These are phyloP conservation scores for Diaporthe destruens DNA, from an alignment of 2,329 filamentous ascomycete species.

Conservation along the genomic window DNA sequence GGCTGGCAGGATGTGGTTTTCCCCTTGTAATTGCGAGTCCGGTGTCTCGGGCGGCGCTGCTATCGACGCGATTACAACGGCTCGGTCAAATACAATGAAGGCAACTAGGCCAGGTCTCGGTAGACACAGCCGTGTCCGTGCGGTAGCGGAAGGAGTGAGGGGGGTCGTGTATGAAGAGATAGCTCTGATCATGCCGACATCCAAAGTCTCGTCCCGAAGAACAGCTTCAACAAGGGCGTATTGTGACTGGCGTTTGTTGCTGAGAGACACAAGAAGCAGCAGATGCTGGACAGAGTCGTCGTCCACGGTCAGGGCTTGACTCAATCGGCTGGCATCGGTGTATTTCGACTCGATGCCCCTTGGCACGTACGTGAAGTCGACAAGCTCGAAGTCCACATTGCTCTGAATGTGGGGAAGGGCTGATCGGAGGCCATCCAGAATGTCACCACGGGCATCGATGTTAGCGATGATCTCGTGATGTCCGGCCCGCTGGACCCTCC, in stretches of 20 bases:
- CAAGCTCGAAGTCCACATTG: conserved; percentile 75
- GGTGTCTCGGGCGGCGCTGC: conserved; percentile 76
- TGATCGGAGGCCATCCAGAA: conserved; percentile 72
- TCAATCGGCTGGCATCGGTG: conserved; percentile 63
- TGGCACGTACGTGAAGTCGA: conserved; percentile 83
- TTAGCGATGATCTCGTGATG: conserved; percentile 82
- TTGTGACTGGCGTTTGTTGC: conserved; percentile 65
- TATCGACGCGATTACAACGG: conserved; percentile 82
- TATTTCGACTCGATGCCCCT: conserved; percentile 65
- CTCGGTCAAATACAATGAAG: conserved; percentile 83
- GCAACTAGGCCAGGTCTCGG: conserved; percentile 84
- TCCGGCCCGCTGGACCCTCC: conserved; percentile 90
- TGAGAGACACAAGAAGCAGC: conserved; percentile 71
- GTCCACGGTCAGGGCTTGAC: conserved; percentile 62
- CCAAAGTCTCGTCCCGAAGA: conserved; percentile 64
- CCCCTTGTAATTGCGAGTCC: conserved; percentile 79
- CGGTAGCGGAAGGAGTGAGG: conserved; percentile 56
- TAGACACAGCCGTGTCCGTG: conserved; percentile 77
- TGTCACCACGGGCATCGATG: conserved; percentile 74
- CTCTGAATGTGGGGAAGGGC: conserved; percentile 62
- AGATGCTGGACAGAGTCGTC: conserved; percentile 69
- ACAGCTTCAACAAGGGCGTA: conserved; percentile 82
- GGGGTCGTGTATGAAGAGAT: conserved; percentile 74
- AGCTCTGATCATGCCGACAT: conserved; percentile 76
- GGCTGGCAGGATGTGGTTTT: conserved; percentile 72